Percentiles rank a stretch among this genome's conserved stretches.
Evolutionary conservation across 495 filamentous ascomycete genomes (phyloP).

Genomic region (Xylaria flabelliformis): DNA sequence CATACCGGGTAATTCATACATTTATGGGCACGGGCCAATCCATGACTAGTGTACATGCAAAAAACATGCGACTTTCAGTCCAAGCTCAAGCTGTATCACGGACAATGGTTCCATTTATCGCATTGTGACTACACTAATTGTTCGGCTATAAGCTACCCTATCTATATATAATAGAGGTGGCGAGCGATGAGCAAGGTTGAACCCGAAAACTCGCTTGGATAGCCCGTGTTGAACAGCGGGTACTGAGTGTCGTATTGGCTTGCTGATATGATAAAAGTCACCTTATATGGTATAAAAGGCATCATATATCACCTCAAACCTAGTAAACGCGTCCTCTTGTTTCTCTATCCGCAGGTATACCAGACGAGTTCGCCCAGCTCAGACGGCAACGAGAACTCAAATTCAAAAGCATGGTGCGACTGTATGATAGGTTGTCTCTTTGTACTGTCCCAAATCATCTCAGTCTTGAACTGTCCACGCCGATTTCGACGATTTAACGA

Average conservation of each 20-base stretch:
- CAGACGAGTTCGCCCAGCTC: constrained; percentile 7
- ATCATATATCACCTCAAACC: constrained; percentile 20
- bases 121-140: not conserved
- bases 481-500: not conserved
- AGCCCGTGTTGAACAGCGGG: not conserved
- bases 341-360: constrained; percentile 19
- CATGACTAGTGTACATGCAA: not conserved
- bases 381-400: not conserved
- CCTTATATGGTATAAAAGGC: constrained; percentile 21
- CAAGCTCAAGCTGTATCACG: not conserved
- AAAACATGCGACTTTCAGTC: not conserved
- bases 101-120: not conserved
- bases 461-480: not conserved
- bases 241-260: constrained; percentile 9
- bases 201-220: constrained; percentile 15
- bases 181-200: constrained; percentile 10
- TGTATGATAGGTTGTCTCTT: not conserved
- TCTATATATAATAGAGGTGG: not conserved
- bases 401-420: not conserved
- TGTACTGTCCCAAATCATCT: not conserved
- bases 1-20: not conserved
- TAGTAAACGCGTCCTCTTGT: not conserved
- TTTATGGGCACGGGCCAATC: not conserved
- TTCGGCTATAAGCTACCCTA: not conserved
- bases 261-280: not conserved